Percentiles rank a stretch among this genome's conserved stretches.
Evolutionary conservation across 352 stramenopile species (phyloP).

Genomic region (Phytophthora uliginosa): DNA sequence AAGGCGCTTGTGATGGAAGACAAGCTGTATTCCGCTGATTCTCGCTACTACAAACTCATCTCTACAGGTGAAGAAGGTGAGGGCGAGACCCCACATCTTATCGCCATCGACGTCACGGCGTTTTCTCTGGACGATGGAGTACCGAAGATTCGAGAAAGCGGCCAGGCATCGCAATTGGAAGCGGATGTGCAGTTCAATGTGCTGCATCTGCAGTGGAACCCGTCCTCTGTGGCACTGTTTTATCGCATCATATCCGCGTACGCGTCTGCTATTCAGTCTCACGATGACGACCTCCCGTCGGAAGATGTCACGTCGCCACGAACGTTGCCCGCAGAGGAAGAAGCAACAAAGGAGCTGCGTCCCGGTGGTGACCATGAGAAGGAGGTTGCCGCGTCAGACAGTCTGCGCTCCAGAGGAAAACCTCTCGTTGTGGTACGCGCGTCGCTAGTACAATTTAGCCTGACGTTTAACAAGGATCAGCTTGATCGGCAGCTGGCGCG

Average conservation of each 20-base stretch:
- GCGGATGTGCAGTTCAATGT: slow-evolving; percentile 75
- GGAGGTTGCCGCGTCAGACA: slow-evolving; percentile 6
- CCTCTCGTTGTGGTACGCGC: slow-evolving; percentile 53
- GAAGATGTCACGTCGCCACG: slow-evolving; percentile 15
- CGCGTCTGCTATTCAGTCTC: slow-evolving; percentile 55
- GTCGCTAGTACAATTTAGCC: slow-evolving; percentile 78
- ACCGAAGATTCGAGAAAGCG: slow-evolving; percentile 3
- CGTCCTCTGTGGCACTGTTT: slow-evolving; percentile 80
- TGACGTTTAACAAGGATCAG: slow-evolving; percentile 90
- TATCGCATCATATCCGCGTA: slow-evolving; percentile 80
- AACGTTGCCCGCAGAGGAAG: neutral
- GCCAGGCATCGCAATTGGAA: slow-evolving; percentile 45
- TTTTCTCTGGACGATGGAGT: slow-evolving; percentile 35
- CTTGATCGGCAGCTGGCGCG: slow-evolving; percentile 72
- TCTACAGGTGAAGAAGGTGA: slow-evolving; percentile 54
- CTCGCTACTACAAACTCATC: slow-evolving; percentile 72
- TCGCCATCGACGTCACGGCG: slow-evolving; percentile 60
- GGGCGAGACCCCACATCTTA: slow-evolving; percentile 45
- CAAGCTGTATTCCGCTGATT: slow-evolving; percentile 59
- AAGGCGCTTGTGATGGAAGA: slow-evolving; percentile 78
- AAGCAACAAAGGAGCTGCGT: neutral
- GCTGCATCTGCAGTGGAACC: slow-evolving; percentile 87
- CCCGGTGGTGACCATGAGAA: slow-evolving; percentile 8
- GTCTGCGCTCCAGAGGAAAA: slow-evolving; percentile 23
- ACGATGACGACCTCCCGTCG: slow-evolving; percentile 31